Base-by-base conservation (phyloP, 352 stramenopile species). In the Phytophthora ramorum region DNA sequence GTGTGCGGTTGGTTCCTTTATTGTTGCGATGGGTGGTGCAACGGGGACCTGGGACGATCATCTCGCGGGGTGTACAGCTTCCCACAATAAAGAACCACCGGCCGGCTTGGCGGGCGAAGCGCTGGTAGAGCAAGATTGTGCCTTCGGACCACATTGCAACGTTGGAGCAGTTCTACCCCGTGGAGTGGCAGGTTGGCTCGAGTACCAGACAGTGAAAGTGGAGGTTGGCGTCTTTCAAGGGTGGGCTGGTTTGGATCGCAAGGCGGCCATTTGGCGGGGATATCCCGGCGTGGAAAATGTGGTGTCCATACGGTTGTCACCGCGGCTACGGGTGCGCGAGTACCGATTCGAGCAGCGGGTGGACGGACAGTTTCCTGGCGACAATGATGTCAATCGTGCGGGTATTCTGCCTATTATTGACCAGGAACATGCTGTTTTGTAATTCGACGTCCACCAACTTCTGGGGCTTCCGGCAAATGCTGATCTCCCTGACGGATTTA, bases 341-440 rank as follows among this genome's bases (percentile, higher is more conserved):
- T 57, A 47, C 8, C 50, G 20, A 57, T 30, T 57, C 8, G 50
- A 57, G 17, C 7, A 47, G 17, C 50, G 17, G 13, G 50, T 45
- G 19, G 34, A 47, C 20, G 35, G 50, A 8, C 14, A 47, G 3
- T 57, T 57, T 35, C 30, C 35, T 13, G 20, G 8, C 8, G 44
- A 37, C 9, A 19, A 20, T 7, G 46, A 35, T 38, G 24, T 3
- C 17, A 28, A 17, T 16, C 50, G 50, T 2, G 35, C 35, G 3
- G 16, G 13, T 12, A 35, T 57, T 20, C 20, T 47, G 22, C 19
- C 19, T n/a, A n/a, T n/a, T 14, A 46, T 45, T 16, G 30, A 55
- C 16, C 46, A 53, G 46, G 24, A 28, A 4, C 9, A 53, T 14
- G 13, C 48, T 10, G n/a, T 44, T 12, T 10, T 55, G 32, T n/a